These are phyloP conservation scores for Trichophyton rubrum DNA, from an alignment of 2,329 filamentous ascomycete genomes.

Conservation along the genomic window DNA sequence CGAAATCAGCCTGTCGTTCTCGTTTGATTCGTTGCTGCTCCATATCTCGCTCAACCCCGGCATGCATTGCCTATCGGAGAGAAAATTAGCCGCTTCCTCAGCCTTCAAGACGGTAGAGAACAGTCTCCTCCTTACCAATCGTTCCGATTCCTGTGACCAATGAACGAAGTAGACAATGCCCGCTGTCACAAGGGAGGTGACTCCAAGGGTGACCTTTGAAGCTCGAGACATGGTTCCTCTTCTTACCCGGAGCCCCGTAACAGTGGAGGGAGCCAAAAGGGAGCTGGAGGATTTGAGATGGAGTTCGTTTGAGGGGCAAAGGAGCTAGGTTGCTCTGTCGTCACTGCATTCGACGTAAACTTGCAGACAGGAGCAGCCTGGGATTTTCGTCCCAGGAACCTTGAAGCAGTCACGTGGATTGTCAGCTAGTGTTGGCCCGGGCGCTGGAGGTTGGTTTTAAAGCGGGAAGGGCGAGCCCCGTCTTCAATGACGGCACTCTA, in stretches of 20 bases:
- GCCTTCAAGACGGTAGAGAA: not conserved
- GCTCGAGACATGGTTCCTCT: constrained; percentile 62
- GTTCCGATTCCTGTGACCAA: constrained; percentile 72
- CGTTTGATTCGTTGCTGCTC: constrained; percentile 83
- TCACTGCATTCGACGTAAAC: not conserved
- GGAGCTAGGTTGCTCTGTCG: not conserved
- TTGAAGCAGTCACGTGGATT: not conserved
- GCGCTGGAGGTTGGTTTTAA: not conserved
- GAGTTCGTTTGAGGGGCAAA: not conserved
- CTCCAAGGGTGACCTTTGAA: constrained; percentile 71
- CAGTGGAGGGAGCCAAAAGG: not conserved
- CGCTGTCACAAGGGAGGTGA: constrained; percentile 62
- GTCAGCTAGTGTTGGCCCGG: not conserved
- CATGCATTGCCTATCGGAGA: constrained; percentile 65
- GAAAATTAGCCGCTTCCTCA: constrained; percentile 8
- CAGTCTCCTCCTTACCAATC: constrained; percentile 48
- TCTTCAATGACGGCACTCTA: constrained; percentile 1
- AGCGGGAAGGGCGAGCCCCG: not conserved
- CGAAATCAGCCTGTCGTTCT: constrained; percentile 88
- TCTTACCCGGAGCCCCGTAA: not conserved
- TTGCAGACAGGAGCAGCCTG: not conserved
- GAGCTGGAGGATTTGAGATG: not conserved
- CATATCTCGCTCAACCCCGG: constrained; percentile 85
- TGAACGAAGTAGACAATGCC: constrained; percentile 77
- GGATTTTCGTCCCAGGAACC: not conserved